Evolutionary conservation across 352 stramenopile genomes (phyloP), one percentile per base, ranked within the genome.

Genomic region (Globisporangium perplexum): DNA sequence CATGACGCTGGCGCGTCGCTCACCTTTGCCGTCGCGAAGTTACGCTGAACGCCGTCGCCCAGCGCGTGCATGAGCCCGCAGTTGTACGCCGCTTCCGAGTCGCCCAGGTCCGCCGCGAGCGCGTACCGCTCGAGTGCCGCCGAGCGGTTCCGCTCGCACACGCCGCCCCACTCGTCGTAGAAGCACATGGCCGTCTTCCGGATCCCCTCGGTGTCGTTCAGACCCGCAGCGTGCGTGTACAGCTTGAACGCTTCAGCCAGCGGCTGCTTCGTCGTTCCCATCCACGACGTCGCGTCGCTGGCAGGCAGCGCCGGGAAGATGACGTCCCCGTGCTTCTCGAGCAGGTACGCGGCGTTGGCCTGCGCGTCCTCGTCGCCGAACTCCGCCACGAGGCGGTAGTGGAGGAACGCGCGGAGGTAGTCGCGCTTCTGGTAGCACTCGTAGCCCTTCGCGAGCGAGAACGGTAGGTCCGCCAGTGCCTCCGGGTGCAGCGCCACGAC

Each of bases 201-300:
- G 26, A 93, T 66, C 46, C 73, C 75, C 55, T 93, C 79, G 5
- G 73, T 83, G 65, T 93, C 82, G 48, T 88, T 89, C 35, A 87
- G 55, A 4, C 60, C 61, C 33, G 77, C 68, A 0, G 75, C 80
- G 4, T 69, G 68, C 17, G 73, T 62, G 63, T 87, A 90, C 51
- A 86, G 54, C 14, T 52, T 49, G 24, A 84, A 76, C 6, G 77
- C 77, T 60, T 86, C 75, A 33, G 48, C 50, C 3, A 88, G 47
- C 15, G 71, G 59, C 4, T n/a, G 41, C 53, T 76, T 71, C 8
- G 54, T 43, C 4, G 47, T 42, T 2, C 47, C 59, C 65, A 73
- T 68, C 65, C 64, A 71, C n/a, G 56, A 36, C 8, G 39, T 47
- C 28, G 50, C 14, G n/a, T n/a, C 22, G 18, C 22, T 17, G 56